phyloP scores from a whole-genome alignment of 768 basidiomycete species.

The Cubamyces lactineus region DNA sequence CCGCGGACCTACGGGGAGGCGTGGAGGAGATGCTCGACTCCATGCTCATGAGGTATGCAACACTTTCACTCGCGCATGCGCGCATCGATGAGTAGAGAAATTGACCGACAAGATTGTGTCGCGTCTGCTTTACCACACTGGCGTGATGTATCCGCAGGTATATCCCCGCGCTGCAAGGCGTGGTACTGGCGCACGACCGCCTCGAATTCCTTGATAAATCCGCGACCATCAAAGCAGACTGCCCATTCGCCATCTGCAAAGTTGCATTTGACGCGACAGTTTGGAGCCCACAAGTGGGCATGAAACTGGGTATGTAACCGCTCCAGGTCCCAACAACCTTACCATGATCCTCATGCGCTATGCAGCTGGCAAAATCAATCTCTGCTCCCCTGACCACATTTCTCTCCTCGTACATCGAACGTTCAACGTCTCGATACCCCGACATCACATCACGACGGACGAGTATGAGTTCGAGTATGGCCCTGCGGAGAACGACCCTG shows the following conservation, averaged over 20 bases:
- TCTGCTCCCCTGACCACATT: slow-evolving; percentile 91
- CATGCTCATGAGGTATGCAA: slow-evolving; percentile 87
- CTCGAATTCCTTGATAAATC: slow-evolving; percentile 64
- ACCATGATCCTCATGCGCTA: neutral
- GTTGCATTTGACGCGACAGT: slow-evolving; percentile 82
- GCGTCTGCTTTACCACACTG: neutral
- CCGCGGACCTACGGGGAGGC: slow-evolving; percentile 69
- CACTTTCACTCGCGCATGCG: slow-evolving; percentile 1
- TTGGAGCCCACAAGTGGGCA: slow-evolving; percentile 86
- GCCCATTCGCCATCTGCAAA: slow-evolving; percentile 79
- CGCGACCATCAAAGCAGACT: slow-evolving; percentile 76
- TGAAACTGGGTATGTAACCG: slow-evolving; percentile 65
- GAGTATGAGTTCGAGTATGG: slow-evolving; percentile 88
- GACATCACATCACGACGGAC: slow-evolving; percentile 83
- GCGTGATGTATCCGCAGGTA: slow-evolving; percentile 57
- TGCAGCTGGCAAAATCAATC: slow-evolving; percentile 81
- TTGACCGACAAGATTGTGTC: slow-evolving; percentile 10
- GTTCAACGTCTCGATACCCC: slow-evolving; percentile 95
- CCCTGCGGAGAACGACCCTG: slow-evolving; percentile 78
- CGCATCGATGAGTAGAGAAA: neutral
- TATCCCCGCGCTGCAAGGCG: slow-evolving; percentile 83
- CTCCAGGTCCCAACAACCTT: neutral
- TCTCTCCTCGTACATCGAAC: slow-evolving; percentile 88
- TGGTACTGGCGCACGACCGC: slow-evolving; percentile 85
- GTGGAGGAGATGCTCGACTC: slow-evolving; percentile 91